A percentile compares a stretch with the other conserved stretches of the same genome.
Conservation (phyloP, 1,139 yeast species). For the Geotrichum fermentans region DNA sequence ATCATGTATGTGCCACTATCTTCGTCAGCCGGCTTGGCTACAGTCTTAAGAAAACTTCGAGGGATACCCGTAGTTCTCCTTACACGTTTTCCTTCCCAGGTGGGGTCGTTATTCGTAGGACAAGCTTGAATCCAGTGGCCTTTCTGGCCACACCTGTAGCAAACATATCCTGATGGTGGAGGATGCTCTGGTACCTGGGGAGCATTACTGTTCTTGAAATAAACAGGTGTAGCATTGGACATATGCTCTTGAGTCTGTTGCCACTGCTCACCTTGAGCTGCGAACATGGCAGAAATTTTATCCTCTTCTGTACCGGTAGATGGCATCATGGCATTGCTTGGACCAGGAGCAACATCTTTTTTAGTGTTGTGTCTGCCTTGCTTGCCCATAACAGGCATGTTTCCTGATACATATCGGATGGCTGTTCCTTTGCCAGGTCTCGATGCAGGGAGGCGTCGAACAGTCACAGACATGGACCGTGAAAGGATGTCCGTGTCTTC, state of each 20-base stretch:
- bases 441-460: constrained; percentile 70
- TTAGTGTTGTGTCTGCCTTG: constrained; percentile 32
- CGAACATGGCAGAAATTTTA: constrained; percentile 82
- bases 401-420: constrained; percentile 74
- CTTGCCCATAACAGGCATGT: constrained; percentile 26
- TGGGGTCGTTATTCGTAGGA: constrained; percentile 90
- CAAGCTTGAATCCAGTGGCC: constrained; percentile 97
- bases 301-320: constrained; percentile 70
- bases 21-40: constrained; percentile 61
- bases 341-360: constrained; percentile 24
- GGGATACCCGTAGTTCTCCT: constrained; percentile 97
- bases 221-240: constrained; percentile 48
- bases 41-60: constrained; percentile 79
- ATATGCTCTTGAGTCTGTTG: constrained; percentile 86
- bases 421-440: constrained; percentile 54
- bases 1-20: constrained; percentile 75
- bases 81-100: constrained; percentile 86
- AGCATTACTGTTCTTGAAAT: constrained; percentile 31
- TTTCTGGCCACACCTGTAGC: constrained; percentile 93
- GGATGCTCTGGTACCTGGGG: constrained; percentile 52
- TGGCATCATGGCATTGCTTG: constrained; percentile 28
- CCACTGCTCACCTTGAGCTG: constrained; percentile 91
- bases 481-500: constrained; percentile 84
- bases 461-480: constrained; percentile 79
- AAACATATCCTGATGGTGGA: constrained; percentile 93